Evolutionary conservation across 75 land plant genomes (phyloP).

Genomic region (Chamaecyparis obtusa): DNA sequence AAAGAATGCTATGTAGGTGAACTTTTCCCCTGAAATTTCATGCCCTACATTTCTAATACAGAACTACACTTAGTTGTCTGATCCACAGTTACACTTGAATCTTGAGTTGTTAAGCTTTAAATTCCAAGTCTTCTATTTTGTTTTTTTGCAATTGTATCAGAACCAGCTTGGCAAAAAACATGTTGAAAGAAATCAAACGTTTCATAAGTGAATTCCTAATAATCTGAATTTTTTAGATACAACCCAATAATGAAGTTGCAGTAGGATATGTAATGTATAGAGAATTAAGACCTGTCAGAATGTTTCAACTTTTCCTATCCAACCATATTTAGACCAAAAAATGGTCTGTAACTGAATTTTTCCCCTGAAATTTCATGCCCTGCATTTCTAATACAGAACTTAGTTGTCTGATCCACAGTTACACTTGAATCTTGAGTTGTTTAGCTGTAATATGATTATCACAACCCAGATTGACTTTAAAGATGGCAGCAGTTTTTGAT

Average conservation of each 20-base stretch:
- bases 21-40: background rate
- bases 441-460: background rate
- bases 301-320: too few species aligned
- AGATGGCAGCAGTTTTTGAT: too few species aligned
- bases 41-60: background rate
- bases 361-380: background rate
- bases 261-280: constrained; percentile 4
- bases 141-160: too few species aligned
- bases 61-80: background rate
- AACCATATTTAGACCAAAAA: background rate
- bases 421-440: too few species aligned
- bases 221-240: background rate
- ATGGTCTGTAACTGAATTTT: background rate
- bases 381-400: background rate
- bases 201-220: background rate
- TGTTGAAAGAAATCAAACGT: background rate
- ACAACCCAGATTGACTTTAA: background rate
- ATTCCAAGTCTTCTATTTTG: too few species aligned
- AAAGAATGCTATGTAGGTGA: background rate
- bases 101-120: too few species aligned
- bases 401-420: background rate
- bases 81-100: too few species aligned
- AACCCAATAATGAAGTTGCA: background rate
- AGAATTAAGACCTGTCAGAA: too few species aligned
- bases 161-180: background rate